These are phyloP conservation scores for Cruciata laevipes DNA, from an alignment of 257 asterid genomes.

Conservation along the genomic window DNA sequence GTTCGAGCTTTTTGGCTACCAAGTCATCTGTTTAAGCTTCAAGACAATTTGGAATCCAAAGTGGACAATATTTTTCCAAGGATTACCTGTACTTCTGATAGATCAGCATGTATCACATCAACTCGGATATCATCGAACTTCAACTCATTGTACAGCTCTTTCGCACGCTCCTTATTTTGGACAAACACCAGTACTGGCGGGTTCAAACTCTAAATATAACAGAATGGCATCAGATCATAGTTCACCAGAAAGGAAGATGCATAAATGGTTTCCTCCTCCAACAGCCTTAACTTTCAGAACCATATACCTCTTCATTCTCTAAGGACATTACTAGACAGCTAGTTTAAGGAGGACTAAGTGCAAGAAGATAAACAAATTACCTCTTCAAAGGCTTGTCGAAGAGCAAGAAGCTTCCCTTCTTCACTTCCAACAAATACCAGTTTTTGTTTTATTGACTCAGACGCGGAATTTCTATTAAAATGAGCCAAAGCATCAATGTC, in stretches of 20 bases:
- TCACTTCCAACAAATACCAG: slow-evolving; percentile 86
- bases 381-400: slow-evolving; percentile 84
- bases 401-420: slow-evolving; percentile 92
- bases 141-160: slow-evolving; percentile 61
- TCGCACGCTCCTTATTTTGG: slow-evolving; percentile 84
- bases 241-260: background rate
- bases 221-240: background rate
- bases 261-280: background rate
- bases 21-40: background rate
- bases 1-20: background rate
- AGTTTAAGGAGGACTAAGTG: background rate
- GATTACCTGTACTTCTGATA: slow-evolving; percentile 51
- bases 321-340: background rate
- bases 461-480: slow-evolving; percentile 72
- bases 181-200: slow-evolving; percentile 82
- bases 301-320: background rate
- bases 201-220: slow-evolving; percentile 55
- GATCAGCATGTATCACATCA: slow-evolving; percentile 76
- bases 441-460: slow-evolving; percentile 74
- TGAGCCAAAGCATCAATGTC: background rate
- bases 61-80: slow-evolving; percentile 4
- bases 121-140: slow-evolving; percentile 64
- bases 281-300: background rate
- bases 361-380: slow-evolving; percentile 28
- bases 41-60: background rate